Evolutionary conservation across 305 asterid genomes (phyloP).

Genomic region (Fraxinus ornus): DNA sequence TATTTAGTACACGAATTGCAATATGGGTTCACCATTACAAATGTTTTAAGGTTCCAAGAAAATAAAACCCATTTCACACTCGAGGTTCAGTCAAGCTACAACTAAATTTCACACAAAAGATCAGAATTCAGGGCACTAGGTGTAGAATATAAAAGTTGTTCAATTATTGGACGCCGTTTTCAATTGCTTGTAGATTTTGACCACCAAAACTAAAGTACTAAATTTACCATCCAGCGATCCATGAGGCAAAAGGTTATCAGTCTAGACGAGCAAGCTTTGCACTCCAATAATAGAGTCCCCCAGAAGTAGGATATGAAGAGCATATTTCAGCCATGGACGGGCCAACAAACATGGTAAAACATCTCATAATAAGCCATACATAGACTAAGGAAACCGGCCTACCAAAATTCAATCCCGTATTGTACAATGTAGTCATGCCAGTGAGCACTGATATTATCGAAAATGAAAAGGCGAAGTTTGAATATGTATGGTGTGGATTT

Average conservation of each 20-base stretch:
- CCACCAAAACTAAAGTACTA: not conserved
- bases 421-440: constrained; percentile 57
- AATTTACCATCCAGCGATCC: constrained; percentile 83
- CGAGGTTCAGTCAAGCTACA: not conserved
- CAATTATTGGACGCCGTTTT: not conserved
- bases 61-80: not conserved
- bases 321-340: constrained; percentile 94
- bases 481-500: too few species aligned
- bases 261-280: constrained; percentile 88
- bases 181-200: not conserved
- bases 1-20: not conserved
- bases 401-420: constrained; percentile 75
- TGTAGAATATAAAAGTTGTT: not conserved
- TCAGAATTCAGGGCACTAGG: not conserved
- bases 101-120: not conserved
- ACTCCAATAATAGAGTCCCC: constrained; percentile 95
- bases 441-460: too few species aligned
- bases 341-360: constrained; percentile 75
- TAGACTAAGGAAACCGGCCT: constrained; percentile 76
- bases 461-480: too few species aligned
- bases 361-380: constrained; percentile 86
- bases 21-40: not conserved
- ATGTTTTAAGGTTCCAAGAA: not conserved
- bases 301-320: constrained; percentile 92
- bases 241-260: constrained; percentile 96